Conservation (phyloP, 2,329 filamentous ascomycete species). For the Helminthosporium solani region DNA sequence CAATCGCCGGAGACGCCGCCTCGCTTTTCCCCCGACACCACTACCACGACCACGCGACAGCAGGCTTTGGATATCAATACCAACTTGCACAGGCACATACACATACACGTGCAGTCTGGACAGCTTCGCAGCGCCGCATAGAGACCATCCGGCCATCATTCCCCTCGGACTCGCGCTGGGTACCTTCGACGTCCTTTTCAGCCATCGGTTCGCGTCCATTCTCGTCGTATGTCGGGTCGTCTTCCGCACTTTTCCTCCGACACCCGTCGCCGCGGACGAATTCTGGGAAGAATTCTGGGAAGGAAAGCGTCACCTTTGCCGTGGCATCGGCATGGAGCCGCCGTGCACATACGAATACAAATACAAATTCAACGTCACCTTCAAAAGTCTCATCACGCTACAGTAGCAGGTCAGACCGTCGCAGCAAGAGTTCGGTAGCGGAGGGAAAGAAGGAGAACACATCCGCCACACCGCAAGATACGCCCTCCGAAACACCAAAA, state of each 20-base stretch:
- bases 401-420: slow-evolving; percentile 19
- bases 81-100: too few relatives aligned
- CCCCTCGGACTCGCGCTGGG: slow-evolving; percentile 9
- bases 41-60: too few relatives aligned
- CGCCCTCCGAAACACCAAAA: slow-evolving; percentile 18
- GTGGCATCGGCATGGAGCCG: slow-evolving; percentile 34
- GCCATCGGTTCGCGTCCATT: slow-evolving; percentile 3
- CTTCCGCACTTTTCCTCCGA: slow-evolving; percentile 14
- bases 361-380: too few relatives aligned
- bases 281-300: slow-evolving; percentile 9
- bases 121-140: slow-evolving; percentile 9
- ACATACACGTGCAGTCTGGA: slow-evolving; percentile 2
- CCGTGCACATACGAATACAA: slow-evolving; percentile 27
- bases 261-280: slow-evolving; percentile 7
- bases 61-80: too few relatives aligned
- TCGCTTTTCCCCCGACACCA: too few relatives aligned
- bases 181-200: slow-evolving; percentile 3
- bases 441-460: slow-evolving; percentile 13
- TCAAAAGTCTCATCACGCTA: slow-evolving; percentile 12
- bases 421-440: slow-evolving; percentile 43
- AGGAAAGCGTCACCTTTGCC: slow-evolving; percentile 24
- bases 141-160: slow-evolving; percentile 12
- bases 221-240: slow-evolving; percentile 14
- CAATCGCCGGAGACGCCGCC: slow-evolving; percentile 26
- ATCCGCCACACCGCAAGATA: slow-evolving; percentile 24